Evolutionary conservation across 2,329 filamentous ascomycete genomes (phyloP).

Genomic region (Ophiostoma tasmaniense): DNA sequence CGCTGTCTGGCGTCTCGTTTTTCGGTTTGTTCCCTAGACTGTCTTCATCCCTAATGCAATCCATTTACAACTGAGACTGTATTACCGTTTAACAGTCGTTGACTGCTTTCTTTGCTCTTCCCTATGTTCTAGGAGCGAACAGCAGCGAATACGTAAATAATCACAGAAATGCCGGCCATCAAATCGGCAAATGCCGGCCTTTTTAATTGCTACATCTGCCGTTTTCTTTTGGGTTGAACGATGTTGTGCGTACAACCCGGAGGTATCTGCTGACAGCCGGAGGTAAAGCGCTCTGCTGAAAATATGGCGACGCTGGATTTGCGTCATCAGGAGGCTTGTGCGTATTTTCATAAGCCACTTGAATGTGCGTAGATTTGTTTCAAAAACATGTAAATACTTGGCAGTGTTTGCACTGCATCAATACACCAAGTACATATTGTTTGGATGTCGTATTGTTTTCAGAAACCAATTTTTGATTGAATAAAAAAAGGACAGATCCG

Average conservation of each 20-base stretch:
- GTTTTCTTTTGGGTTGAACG: background rate
- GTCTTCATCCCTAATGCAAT: background rate
- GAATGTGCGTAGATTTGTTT: no score
- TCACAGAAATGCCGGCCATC: background rate
- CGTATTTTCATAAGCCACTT: no score
- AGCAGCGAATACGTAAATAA: background rate
- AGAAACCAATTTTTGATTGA: no score
- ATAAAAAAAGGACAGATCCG: no score
- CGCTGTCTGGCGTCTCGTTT: background rate
- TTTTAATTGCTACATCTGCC: background rate
- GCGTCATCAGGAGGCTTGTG: no score
- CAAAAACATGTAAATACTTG: no score
- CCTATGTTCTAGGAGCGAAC: background rate
- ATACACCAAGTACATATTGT: no score
- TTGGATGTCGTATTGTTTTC: no score
- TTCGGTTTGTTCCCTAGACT: background rate
- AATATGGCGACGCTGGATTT: no score
- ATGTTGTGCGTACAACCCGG: background rate
- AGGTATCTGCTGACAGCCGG: background rate
- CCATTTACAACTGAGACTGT: background rate
- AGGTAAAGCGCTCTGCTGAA: no score
- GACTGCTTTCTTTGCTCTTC: background rate
- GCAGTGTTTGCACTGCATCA: no score
- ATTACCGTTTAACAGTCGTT: background rate
- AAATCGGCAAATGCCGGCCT: background rate